Percentiles rank a stretch among this genome's conserved stretches.
These are phyloP conservation scores for Scedosporium boydii DNA, from an alignment of 2,329 filamentous ascomycete species.

Conservation along the genomic window DNA sequence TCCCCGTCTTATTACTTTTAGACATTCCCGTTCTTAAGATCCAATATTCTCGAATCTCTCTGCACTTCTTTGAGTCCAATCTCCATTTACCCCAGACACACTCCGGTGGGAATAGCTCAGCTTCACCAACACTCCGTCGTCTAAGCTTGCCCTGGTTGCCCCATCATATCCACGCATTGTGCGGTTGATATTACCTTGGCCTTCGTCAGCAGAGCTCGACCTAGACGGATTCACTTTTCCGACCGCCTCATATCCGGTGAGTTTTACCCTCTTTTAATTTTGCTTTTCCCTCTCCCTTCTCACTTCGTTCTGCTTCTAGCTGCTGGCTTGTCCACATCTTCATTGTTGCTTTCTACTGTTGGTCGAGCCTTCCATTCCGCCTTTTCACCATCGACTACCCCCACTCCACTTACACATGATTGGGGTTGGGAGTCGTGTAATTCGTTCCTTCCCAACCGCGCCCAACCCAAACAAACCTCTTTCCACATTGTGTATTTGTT, in stretches of 20 bases:
- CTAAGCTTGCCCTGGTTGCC: no score
- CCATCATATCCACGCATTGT: neutral
- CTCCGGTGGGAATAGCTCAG: neutral
- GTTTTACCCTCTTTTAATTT: neutral
- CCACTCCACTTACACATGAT: neutral
- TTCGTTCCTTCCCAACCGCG: neutral
- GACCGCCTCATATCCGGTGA: neutral
- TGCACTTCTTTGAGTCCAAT: neutral
- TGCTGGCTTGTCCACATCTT: neutral
- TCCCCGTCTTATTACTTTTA: neutral
- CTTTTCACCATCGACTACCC: neutral
- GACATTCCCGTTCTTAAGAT: neutral
- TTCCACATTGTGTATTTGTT: neutral
- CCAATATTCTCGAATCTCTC: neutral
- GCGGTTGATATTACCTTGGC: neutral
- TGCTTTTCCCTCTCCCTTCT: neutral
- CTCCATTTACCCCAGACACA: neutral
- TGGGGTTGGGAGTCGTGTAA: neutral
- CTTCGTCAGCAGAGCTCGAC: neutral
- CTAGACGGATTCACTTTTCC: neutral
- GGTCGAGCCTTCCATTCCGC: neutral
- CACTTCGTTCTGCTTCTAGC: neutral
- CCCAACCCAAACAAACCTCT: conserved; percentile 1
- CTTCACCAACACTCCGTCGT: neutral
- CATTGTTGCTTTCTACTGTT: neutral